Conservation (phyloP, 177 flowering plant genomes). For the Vitis hybrid region DNA sequence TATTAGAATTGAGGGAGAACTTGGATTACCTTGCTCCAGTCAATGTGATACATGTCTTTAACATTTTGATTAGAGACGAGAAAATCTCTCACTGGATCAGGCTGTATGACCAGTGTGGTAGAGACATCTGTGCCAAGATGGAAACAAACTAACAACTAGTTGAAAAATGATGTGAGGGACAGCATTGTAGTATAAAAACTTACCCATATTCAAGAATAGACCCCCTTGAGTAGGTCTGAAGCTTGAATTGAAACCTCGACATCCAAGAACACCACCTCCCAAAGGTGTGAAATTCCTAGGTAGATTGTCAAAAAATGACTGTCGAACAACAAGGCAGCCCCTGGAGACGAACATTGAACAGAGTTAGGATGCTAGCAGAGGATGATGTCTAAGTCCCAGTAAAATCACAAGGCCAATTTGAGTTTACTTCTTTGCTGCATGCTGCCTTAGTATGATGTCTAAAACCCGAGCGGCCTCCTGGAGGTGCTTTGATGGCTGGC, state of each 20-base stretch:
- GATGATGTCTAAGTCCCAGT: too few species aligned
- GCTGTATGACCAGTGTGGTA: slow-evolving; percentile 72
- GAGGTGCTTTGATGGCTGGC: background rate
- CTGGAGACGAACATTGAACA: slow-evolving; percentile 27
- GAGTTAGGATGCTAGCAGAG: background rate
- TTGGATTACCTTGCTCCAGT: too few species aligned
- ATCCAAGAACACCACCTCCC: slow-evolving; percentile 78
- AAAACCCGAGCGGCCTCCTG: slow-evolving; percentile 12
- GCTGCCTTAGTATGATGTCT: slow-evolving; percentile 13
- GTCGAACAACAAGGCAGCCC: slow-evolving; percentile 83
- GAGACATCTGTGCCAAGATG: slow-evolving; percentile 53
- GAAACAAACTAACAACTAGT: background rate
- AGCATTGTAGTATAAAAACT: background rate
- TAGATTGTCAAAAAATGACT: slow-evolving; percentile 72
- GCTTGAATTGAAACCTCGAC: slow-evolving; percentile 77
- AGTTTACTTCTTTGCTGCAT: slow-evolving; percentile 15
- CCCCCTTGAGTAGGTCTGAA: slow-evolving; percentile 75
- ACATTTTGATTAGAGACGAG: slow-evolving; percentile 61
- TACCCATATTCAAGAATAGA: slow-evolving; percentile 72
- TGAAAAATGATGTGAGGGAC: background rate
- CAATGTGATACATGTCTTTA: too few species aligned
- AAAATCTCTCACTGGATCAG: slow-evolving; percentile 80
- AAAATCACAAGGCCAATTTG: background rate
- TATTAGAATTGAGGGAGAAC: too few species aligned
- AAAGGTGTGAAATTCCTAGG: slow-evolving; percentile 49